Base-by-base conservation (phyloP, 176 grass and related monocot species). In the Microstegium vimineum region DNA sequence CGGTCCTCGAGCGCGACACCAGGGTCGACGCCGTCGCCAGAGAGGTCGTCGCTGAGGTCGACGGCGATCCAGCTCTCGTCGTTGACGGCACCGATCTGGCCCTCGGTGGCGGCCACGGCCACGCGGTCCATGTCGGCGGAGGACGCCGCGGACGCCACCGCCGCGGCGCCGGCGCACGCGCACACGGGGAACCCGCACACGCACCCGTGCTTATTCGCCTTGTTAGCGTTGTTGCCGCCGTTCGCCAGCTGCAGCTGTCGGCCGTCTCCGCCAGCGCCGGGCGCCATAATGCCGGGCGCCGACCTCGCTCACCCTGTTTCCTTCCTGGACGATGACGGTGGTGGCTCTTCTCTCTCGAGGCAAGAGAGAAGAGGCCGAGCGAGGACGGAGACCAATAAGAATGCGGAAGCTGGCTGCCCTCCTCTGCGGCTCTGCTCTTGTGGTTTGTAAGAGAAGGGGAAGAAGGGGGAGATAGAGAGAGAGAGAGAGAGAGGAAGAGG, bases 151-250 rank as follows among this genome's bases (percentile, higher is more conserved):
- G 88, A 90, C 3, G 84, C 88, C 68, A 90, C 88, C 20, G 88
- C 88, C 13, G 88, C 88, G 0, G 84, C 62, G 2, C 88, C 80
- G 8, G 88, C 25, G 88, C 88, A 90, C 60, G 88, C 79, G 84
- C 88, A 90, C 74, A 83, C 84, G 25, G 45, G 88, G 74, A 90
- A 86, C 80, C 88, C 88, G 88, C 88, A 90, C 49, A 10, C 84
- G 88, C 88, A 90, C 33, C 62, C 23, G 22, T 37, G 66, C 31
- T 33, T 57, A n/a, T n/a, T n/a, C 0, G 57, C 10, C 56, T 10
- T n/a, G n/a, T n/a, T 25, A 20, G 22, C 14, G 43, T 16, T 38
- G 37, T 38, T 46, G 7, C 10, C 2, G 30, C 78, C 64, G 25
- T 5, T 2, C 68, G 20, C 59, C 41, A 26, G 37, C 17, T 34